Evolutionary conservation across 108 stramenopile genomes (phyloP).

Genomic region (Mediolabrus comicus): DNA sequence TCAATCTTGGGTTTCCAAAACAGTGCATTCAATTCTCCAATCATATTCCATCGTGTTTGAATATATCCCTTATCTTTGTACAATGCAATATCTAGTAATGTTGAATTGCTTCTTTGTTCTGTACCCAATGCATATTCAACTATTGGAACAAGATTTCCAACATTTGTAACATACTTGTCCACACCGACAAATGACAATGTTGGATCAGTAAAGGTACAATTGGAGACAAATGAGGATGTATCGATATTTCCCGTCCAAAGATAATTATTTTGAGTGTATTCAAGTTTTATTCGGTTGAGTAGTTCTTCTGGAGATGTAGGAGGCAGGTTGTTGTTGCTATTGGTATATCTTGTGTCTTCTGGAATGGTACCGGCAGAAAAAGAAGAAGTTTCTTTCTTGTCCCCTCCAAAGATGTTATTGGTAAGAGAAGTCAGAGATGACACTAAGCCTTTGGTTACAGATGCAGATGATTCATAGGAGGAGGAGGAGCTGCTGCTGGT

Average conservation of each 20-base stretch:
- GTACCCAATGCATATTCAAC: conserved; percentile 51
- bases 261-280: conserved; percentile 73
- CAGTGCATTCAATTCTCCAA: conserved; percentile 60
- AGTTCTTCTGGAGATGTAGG: conserved; percentile 51
- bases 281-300: conserved; percentile 52
- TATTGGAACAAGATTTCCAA: conserved; percentile 67
- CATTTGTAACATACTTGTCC: conserved; percentile 62
- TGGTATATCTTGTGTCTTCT: neutral
- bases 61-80: conserved; percentile 48
- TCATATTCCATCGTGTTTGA: conserved; percentile 84
- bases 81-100: conserved; percentile 56
- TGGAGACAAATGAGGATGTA: conserved; percentile 50
- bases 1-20: conserved; percentile 84
- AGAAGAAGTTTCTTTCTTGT: neutral
- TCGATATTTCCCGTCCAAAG: conserved; percentile 84
- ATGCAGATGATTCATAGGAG: conserved; percentile 34
- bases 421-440: conserved; percentile 29
- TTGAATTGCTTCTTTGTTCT: conserved; percentile 40
- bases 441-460: conserved; percentile 26
- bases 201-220: conserved; percentile 79
- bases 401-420: conserved; percentile 15
- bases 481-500: neutral
- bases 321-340: neutral
- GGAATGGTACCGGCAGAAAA: no score
- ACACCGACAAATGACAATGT: conserved; percentile 73